Evolutionary conservation across 495 filamentous ascomycete species (phyloP).

Genomic region (Thozetella sp.): DNA sequence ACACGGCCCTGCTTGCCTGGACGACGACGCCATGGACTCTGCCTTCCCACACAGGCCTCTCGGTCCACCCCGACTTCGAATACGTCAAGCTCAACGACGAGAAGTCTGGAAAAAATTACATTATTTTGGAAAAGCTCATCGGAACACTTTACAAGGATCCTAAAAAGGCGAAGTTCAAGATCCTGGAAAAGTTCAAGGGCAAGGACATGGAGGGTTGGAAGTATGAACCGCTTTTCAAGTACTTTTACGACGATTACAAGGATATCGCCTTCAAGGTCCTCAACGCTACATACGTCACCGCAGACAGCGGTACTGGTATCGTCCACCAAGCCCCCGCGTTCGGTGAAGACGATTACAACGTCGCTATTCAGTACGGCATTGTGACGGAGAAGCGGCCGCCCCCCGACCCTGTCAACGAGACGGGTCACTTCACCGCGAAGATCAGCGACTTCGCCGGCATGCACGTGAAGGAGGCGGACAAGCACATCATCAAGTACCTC

Average conservation of each 20-base stretch:
- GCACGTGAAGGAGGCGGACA: conserved; percentile 94
- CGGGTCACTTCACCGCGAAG: conserved; percentile 77
- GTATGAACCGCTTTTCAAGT: conserved; percentile 90
- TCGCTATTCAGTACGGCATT: conserved; percentile 76
- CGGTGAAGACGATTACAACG: conserved; percentile 95
- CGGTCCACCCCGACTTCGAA: conserved; percentile 86
- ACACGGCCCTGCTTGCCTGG: conserved; percentile 82
- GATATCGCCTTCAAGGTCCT: conserved; percentile 91
- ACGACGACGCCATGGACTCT: conserved; percentile 98
- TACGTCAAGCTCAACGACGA: conserved; percentile 92
- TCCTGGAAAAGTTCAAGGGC: conserved; percentile 80
- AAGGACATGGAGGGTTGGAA: conserved; percentile 89
- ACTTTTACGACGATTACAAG: conserved; percentile 94
- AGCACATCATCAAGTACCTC: conserved; percentile 89
- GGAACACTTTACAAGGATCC: conserved; percentile 91
- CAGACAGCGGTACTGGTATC: conserved; percentile 91
- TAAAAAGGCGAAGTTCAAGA: conserved; percentile 96
- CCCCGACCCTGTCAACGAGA: conserved; percentile 87
- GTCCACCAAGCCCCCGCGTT: conserved; percentile 96
- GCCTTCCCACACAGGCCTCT: conserved; percentile 80
- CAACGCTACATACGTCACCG: conserved; percentile 87
- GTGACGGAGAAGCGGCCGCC: conserved; percentile 76
- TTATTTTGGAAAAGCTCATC: conserved; percentile 84
- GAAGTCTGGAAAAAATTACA: conserved; percentile 78
- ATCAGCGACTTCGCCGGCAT: conserved; percentile 85